Evolutionary conservation across 2,329 filamentous ascomycete species (phyloP).

Genomic region (Sarocladium strictum): DNA sequence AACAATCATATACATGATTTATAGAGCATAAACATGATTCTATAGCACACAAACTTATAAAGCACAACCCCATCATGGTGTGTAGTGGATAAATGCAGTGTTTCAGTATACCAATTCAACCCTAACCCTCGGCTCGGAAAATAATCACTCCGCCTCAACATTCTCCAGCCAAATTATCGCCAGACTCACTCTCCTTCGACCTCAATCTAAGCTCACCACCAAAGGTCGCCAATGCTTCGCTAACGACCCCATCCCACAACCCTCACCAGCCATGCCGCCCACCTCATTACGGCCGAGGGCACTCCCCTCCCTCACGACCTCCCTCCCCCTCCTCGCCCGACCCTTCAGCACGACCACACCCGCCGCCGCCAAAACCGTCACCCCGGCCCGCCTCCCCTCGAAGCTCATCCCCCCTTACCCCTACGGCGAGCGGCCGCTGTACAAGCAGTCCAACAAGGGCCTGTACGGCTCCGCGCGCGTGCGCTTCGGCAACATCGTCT

Average conservation of each 20-base stretch:
- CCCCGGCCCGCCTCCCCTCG: conserved; percentile 37
- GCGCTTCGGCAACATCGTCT: conserved; percentile 74
- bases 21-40: no score
- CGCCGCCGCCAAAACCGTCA: conserved; percentile 33
- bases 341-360: conserved; percentile 32
- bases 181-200: conserved; percentile 4
- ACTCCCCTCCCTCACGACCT: conserved; percentile 11
- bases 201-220: conserved; percentile 10
- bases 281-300: conserved; percentile 9
- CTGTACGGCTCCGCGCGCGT: conserved; percentile 67
- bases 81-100: no score
- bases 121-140: not conserved
- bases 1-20: no score
- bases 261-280: conserved; percentile 8
- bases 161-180: conserved; percentile 3
- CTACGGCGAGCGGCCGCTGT: conserved; percentile 61
- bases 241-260: conserved; percentile 6
- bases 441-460: conserved; percentile 75
- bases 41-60: no score
- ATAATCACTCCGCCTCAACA: not conserved
- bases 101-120: no score
- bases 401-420: conserved; percentile 62
- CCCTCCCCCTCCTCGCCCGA: conserved; percentile 13
- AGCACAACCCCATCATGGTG: no score
- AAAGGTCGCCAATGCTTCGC: conserved; percentile 18